These are phyloP conservation scores for Camellia oleifera DNA, from an alignment of 179 eudicot genomes.

Conservation along the genomic window DNA sequence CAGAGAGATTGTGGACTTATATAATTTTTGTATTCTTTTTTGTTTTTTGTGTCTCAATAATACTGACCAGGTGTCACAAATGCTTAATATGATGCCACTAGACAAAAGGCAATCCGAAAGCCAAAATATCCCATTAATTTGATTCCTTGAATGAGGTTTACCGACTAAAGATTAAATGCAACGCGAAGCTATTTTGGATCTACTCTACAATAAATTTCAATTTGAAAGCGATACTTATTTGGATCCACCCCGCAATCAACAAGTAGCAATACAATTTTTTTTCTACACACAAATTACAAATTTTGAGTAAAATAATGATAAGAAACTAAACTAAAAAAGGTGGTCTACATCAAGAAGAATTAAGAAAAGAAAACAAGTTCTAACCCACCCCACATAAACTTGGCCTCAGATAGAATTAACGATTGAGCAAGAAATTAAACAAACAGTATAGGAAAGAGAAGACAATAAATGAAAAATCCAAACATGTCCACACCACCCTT, in stretches of 20 bases:
- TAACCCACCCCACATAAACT: slow-evolving; percentile 15
- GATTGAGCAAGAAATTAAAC: slow-evolving; percentile 6
- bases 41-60: no score
- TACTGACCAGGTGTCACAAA: no score
- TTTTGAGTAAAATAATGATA: no score
- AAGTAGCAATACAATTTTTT: background rate
- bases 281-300: background rate
- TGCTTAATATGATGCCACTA: no score
- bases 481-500: background rate
- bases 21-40: no score
- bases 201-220: background rate
- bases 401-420: background rate
- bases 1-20: no score
- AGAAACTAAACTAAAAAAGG: no score
- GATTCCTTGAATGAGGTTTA: background rate
- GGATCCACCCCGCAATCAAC: background rate
- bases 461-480: slow-evolving; percentile 5
- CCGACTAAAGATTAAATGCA: no score
- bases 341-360: background rate
- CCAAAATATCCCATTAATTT: background rate
- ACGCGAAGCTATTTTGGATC: background rate
- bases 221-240: background rate
- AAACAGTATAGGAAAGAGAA: background rate
- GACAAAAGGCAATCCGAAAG: background rate
- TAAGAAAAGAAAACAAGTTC: background rate